Percentiles rank a stretch among this genome's conserved stretches.
phyloP scores from a whole-genome alignment of 2,329 filamentous ascomycete species.

The Exophiala lecanii-corni region DNA sequence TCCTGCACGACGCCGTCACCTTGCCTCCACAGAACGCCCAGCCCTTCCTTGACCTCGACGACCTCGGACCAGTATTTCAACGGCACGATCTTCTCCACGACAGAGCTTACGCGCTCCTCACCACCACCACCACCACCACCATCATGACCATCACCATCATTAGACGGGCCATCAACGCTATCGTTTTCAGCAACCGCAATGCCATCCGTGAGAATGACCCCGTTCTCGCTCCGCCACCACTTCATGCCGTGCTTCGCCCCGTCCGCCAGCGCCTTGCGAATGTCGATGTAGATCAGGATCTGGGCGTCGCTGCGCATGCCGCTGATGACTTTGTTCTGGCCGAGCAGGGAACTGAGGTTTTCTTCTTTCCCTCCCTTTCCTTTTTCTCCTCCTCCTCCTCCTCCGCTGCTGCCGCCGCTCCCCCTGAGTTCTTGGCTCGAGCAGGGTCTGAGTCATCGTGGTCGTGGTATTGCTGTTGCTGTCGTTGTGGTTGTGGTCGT shows the following conservation, averaged over 20 bases:
- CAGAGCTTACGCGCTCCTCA: too few relatives aligned
- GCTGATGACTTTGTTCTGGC: slow-evolving; percentile 55
- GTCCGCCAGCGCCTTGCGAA: slow-evolving; percentile 57
- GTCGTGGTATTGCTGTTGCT: not conserved
- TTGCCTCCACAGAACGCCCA: slow-evolving; percentile 61
- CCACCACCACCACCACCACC: too few relatives aligned
- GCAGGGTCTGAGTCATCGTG: not conserved
- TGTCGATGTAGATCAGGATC: slow-evolving; percentile 71
- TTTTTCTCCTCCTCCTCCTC: slow-evolving; percentile 38
- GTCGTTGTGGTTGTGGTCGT: slow-evolving; percentile 14
- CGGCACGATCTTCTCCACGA: slow-evolving; percentile 52
- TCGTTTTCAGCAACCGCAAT: slow-evolving; percentile 24
- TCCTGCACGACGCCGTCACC: slow-evolving; percentile 51
- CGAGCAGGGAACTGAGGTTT: slow-evolving; percentile 8
- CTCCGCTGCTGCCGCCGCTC: too few relatives aligned
- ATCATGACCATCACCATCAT: slow-evolving; percentile 4
- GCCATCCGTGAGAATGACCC: slow-evolving; percentile 60
- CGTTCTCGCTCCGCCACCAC: slow-evolving; percentile 79
- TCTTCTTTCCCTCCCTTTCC: slow-evolving; percentile 23
- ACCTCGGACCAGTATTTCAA: slow-evolving; percentile 68
- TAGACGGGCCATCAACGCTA: not conserved
- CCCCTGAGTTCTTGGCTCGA: too few relatives aligned
- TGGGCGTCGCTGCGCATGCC: slow-evolving; percentile 78
- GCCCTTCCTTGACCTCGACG: slow-evolving; percentile 66
- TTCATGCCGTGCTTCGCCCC: slow-evolving; percentile 40